These are phyloP conservation scores for Panicum hallii DNA, from an alignment of 202 grass and related monocot genomes.

Conservation along the genomic window DNA sequence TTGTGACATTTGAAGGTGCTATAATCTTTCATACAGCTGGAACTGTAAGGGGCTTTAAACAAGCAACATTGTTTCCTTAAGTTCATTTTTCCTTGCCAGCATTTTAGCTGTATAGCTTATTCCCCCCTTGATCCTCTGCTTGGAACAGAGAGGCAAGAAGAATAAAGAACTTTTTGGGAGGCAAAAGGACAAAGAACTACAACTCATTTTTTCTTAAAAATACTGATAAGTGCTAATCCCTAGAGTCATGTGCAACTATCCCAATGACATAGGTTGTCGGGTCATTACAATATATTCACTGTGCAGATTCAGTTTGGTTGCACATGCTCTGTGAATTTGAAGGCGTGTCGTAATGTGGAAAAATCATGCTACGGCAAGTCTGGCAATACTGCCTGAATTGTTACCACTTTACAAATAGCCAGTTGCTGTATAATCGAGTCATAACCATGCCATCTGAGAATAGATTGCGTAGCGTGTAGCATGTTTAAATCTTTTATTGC, in stretches of 20 bases:
- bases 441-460: not conserved
- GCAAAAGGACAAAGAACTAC: constrained; percentile 38
- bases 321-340: constrained; percentile 36
- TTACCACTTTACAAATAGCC: constrained; percentile 12
- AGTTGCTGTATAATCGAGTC: not conserved
- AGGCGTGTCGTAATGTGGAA: constrained; percentile 31
- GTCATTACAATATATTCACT: constrained; percentile 19
- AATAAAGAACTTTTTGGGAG: constrained; percentile 18
- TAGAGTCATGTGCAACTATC: constrained; percentile 42
- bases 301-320: constrained; percentile 27
- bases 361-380: not conserved
- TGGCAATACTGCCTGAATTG: constrained; percentile 16
- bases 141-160: constrained; percentile 52
- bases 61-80: constrained; percentile 35
- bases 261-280: constrained; percentile 24
- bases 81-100: constrained; percentile 37
- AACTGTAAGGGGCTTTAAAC: constrained; percentile 25
- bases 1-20: constrained; percentile 26
- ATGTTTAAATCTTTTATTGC: not conserved
- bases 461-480: not conserved
- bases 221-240: constrained; percentile 6
- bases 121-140: constrained; percentile 42
- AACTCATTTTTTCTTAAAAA: constrained; percentile 27
- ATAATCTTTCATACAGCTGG: constrained; percentile 36
- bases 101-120: constrained; percentile 48